phyloP scores from a whole-genome alignment of 371 early-diverging fungal species.

The Mucor lusitanicus region DNA sequence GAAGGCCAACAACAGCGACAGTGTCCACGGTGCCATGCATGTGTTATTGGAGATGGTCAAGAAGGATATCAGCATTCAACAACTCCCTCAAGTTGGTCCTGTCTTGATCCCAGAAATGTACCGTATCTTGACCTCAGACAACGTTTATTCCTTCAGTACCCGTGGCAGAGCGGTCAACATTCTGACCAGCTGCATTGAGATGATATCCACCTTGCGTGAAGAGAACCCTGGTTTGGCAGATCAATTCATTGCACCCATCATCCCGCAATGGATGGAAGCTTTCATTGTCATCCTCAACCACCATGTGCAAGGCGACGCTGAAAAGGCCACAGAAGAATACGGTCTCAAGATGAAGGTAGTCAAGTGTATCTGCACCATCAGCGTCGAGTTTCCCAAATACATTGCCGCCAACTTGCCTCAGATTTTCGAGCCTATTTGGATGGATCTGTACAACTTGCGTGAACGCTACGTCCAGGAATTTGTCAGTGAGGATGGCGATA shows the following conservation, averaged over 20 bases:
- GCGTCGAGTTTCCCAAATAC: conserved; percentile 63
- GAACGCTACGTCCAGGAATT: conserved; percentile 59
- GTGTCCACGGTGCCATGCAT: conserved; percentile 87
- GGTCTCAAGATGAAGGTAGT: conserved; percentile 74
- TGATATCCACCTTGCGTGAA: conserved; percentile 75
- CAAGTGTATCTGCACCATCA: conserved; percentile 66
- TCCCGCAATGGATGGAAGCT: conserved; percentile 78
- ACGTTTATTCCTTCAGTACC: conserved; percentile 66
- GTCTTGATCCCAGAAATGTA: conserved; percentile 82
- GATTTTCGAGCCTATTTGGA: conserved; percentile 69
- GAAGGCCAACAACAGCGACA: conserved; percentile 65
- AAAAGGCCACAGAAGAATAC: conserved; percentile 59
- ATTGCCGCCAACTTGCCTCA: conserved; percentile 50
- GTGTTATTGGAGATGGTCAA: conserved; percentile 86
- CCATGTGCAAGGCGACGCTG: conserved; percentile 47
- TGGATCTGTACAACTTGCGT: conserved; percentile 57
- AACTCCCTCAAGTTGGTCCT: conserved; percentile 79
- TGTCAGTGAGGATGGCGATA: conserved; percentile 58
- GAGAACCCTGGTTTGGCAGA: conserved; percentile 73
- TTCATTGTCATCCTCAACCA: conserved; percentile 67
- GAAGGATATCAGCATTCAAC: conserved; percentile 85
- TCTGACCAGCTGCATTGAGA: conserved; percentile 82
- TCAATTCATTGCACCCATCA: conserved; percentile 71
- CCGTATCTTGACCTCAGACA: conserved; percentile 66
- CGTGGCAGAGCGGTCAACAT: conserved; percentile 80